phyloP scores from a whole-genome alignment of 495 filamentous ascomycete species.

The Apiosordaria backusii region DNA sequence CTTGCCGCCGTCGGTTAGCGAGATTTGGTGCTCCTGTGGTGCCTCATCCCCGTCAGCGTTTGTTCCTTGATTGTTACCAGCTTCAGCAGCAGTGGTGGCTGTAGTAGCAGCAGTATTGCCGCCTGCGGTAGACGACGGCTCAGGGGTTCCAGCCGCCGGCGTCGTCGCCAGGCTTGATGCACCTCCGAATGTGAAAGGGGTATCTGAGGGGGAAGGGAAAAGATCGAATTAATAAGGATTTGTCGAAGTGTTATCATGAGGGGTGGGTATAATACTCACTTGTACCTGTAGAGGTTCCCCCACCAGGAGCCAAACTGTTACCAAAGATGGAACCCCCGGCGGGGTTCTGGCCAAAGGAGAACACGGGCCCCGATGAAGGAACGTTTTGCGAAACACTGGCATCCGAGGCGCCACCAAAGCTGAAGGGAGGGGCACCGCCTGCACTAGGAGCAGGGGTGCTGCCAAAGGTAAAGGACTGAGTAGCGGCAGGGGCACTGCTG shows the following conservation, averaged over 20 bases:
- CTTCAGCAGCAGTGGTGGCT: constrained; percentile 43
- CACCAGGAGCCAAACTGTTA: constrained; percentile 33
- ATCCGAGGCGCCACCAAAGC: constrained; percentile 31
- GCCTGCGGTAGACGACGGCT: constrained; percentile 47
- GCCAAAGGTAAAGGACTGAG: constrained; percentile 31
- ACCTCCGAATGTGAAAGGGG: constrained; percentile 45
- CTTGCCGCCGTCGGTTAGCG: constrained; percentile 58
- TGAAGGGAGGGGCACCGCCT: constrained; percentile 26
- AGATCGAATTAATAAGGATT: constrained; percentile 24
- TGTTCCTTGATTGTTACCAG: constrained; percentile 38
- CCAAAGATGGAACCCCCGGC: constrained; percentile 29
- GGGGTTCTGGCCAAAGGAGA: constrained; percentile 26
- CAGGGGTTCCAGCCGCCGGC: constrained; percentile 60
- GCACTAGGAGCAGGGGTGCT: constrained; percentile 9
- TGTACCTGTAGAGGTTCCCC: constrained; percentile 42
- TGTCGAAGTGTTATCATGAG: constrained; percentile 2
- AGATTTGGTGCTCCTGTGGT: constrained; percentile 53
- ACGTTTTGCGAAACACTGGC: constrained; percentile 4
- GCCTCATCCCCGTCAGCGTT: constrained; percentile 48
- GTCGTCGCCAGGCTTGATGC: constrained; percentile 54
- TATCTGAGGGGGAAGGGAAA: constrained; percentile 28
- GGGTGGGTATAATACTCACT: constrained; percentile 32
- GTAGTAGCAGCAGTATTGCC: background rate
- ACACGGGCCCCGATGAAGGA: constrained; percentile 14
- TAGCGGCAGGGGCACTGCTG: constrained; percentile 21